Percentiles rank a stretch among this genome's conserved stretches.
phyloP scores from a whole-genome alignment of 2,329 filamentous ascomycete species.

The Dactylonectria macrodidyma region DNA sequence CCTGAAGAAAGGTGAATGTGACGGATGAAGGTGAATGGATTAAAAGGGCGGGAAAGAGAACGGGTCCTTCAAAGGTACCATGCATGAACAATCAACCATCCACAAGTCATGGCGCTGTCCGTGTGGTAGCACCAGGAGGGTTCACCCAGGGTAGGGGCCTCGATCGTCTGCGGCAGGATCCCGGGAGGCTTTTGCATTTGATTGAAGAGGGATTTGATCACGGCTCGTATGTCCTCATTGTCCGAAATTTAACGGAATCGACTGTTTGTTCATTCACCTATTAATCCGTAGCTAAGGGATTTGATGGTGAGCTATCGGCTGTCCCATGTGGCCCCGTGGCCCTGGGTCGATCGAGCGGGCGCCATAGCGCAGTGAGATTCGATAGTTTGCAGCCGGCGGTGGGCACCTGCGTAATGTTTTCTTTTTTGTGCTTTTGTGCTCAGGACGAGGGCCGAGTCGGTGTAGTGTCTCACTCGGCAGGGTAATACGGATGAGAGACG shows the following conservation, averaged over 20 bases:
- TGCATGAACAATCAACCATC: slow-evolving; percentile 1
- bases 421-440: not conserved
- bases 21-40: not conserved
- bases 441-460: not conserved
- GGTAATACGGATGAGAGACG: not conserved
- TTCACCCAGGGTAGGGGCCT: not conserved
- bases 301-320: not conserved
- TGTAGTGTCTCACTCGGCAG: not conserved
- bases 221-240: no score
- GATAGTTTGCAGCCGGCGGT: not conserved
- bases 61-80: not conserved
- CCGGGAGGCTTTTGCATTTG: not conserved
- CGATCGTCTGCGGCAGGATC: not conserved
- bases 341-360: not conserved
- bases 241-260: not conserved
- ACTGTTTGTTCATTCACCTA: not conserved
- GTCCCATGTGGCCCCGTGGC: not conserved
- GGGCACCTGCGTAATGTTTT: not conserved
- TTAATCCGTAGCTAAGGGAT: not conserved
- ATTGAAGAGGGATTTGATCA: not conserved
- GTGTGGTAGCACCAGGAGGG: not conserved
- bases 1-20: not conserved
- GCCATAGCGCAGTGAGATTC: slow-evolving; percentile 1
- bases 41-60: not conserved
- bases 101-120: not conserved